These are phyloP conservation scores for Fusarium sublunatum DNA, from an alignment of 2,329 filamentous ascomycete genomes.

Conservation along the genomic window DNA sequence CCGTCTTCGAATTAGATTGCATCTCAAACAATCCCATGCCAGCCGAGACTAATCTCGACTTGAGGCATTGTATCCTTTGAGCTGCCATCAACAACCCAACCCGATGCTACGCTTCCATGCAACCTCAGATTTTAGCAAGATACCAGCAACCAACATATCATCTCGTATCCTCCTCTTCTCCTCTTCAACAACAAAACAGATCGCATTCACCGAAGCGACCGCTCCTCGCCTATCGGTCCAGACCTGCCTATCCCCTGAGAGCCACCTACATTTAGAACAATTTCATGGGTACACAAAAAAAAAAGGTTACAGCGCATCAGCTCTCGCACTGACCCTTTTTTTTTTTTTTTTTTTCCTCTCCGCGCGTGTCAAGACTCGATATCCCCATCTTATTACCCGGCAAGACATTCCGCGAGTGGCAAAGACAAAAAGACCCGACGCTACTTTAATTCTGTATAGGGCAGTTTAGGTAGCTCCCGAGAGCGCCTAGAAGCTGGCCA, in stretches of 20 bases:
- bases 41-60: neutral
- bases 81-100: neutral
- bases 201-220: constrained; percentile 28
- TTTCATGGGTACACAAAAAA: neutral
- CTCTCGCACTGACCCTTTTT: constrained; percentile 4
- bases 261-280: constrained; percentile 1
- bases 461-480: neutral
- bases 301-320: constrained; percentile 10
- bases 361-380: neutral
- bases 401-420: constrained; percentile 17
- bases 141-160: neutral
- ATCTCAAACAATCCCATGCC: neutral
- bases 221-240: constrained; percentile 36
- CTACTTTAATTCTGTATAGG: neutral
- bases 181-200: neutral
- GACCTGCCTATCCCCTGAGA: constrained; percentile 3
- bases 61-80: neutral
- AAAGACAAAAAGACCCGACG: neutral
- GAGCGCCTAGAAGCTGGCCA: constrained; percentile 19
- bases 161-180: neutral
- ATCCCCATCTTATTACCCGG: constrained; percentile 17
- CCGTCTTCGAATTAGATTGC: neutral
- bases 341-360: too few species aligned
- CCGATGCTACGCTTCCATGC: constrained; percentile 3
- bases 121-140: neutral